Base-by-base conservation (phyloP, 345 rosid species). In the Populus nigra region DNA sequence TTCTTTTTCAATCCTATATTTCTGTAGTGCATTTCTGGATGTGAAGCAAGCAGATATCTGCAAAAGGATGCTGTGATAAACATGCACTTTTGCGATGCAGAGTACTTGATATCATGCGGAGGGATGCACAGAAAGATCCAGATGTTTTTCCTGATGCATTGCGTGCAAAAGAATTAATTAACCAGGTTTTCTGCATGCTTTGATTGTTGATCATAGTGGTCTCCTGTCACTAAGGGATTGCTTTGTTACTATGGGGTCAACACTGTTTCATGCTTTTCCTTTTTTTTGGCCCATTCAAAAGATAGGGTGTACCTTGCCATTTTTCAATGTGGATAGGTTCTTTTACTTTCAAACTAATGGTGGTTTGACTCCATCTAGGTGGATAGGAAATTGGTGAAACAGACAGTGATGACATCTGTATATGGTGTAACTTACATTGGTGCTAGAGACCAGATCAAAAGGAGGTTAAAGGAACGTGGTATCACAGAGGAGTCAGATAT, bases 351-450 rank as follows among this genome's bases (percentile, higher is more conserved):
- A 2, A 63, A 65, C 69, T 75, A 74, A 63, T 70, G 50, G 38
- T 82, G 83, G 74, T 68, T 73, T 76, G 80, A 79, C 62, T 70
- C 78, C 63, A 67, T 83, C 36, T 79, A 96, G 99, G 99, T 96
- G 79, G 98, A 96, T 82, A 88, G 99, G 81, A 96, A 96, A 85
- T 87, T 96, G 84, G 99, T 96, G 86, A 96, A 96, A 88, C 99
- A 96, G 90, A 96, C 99, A 72, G 99, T 96, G 81, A 96, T 96
- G 99, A 96, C 99, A 77, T 92, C 98, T 71, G 99, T 96, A 22
- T 96, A 96, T 83, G 99, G 99, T 81, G 99, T 96, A 77, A 96
- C 98, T 62, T 93, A 89, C 71, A 85, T 88, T 69, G 99, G 99
- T 83, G 99, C 99, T 35, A 88, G 98, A 80, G 98, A 96, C 80